Evolutionary conservation across 2,329 filamentous ascomycete species (phyloP), one percentile per base, ranked within the genome.

Genomic region (Pseudogymnoascus destructans): DNA sequence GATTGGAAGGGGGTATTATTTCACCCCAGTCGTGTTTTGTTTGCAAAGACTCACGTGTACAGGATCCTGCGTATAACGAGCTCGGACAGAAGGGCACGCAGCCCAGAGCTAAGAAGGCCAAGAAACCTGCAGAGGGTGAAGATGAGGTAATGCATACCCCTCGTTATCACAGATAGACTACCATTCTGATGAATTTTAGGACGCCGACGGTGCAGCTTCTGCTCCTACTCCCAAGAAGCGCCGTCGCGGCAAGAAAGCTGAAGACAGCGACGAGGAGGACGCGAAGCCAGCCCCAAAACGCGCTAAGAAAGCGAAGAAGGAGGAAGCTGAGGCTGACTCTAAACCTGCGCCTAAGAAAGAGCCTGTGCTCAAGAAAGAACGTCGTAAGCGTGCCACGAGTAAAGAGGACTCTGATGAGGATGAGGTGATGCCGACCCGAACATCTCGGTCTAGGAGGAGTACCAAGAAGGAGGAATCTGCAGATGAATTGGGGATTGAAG

Each of bases 1-100:
- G 92, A 96, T 65, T 96, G 89, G 82, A 92, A 86, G 32, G 89
- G 89, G 10, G 90, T 95, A 78, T 73, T 86, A 75, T 30, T 21
- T 65, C 27, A 11, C 25, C 11, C 1, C 11, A n/a, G 15, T 21
- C 30, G 58, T 25, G 40, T 62, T 27, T 23, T 27, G 21, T 35
- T n/a, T 42, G 55, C 32, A 33, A 21, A 33, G 13, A 54, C 40
- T 42, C 36, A 59, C 35, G 35, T 30, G 30, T 17, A 6, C 59
- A 70, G 68, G 69, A 70, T 36, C 65, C 67, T 38, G 68, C 69
- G 40, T 69, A 69, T 64, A 70, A 70, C 32, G 58, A 61, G 17
- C 66, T 69, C 19, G 69, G 68, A 1, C 60, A 65, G 42, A 62
- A 42, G 13, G 69, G 68, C 23, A 59, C 66, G 11, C 62, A 52